Evolutionary conservation across 306 rosid species (phyloP).

Genomic region (Glycyrrhiza uralensis): DNA sequence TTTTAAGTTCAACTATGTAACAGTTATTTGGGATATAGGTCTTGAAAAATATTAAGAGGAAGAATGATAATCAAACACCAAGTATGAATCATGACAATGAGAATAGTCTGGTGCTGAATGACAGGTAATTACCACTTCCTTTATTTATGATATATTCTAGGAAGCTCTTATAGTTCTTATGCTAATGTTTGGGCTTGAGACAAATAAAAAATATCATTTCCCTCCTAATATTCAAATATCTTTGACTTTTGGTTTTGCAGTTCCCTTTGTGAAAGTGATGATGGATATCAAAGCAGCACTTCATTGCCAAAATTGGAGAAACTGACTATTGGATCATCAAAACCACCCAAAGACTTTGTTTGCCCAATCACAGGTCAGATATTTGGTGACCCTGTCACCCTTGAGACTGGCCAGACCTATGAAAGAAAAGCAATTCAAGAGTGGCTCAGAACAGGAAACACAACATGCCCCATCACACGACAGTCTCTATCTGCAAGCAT

Average conservation of each 20-base stretch:
- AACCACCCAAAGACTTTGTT: slow-evolving; percentile 88
- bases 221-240: slow-evolving; percentile 7
- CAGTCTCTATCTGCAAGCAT: slow-evolving; percentile 63
- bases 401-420: slow-evolving; percentile 94
- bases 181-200: slow-evolving; percentile 4
- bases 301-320: slow-evolving; percentile 53
- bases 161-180: neutral
- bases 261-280: slow-evolving; percentile 53
- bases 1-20: slow-evolving; percentile 28
- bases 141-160: neutral
- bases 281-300: slow-evolving; percentile 52
- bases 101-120: slow-evolving; percentile 38
- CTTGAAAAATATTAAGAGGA: slow-evolving; percentile 35
- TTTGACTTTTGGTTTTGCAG: slow-evolving; percentile 45
- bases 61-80: slow-evolving; percentile 25
- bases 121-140: slow-evolving; percentile 47
- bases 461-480: slow-evolving; percentile 81
- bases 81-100: slow-evolving; percentile 42
- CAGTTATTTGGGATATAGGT: slow-evolving; percentile 41
- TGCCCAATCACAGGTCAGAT: slow-evolving; percentile 89
- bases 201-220: neutral
- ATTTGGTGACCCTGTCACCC: slow-evolving; percentile 87
- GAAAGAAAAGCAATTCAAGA: slow-evolving; percentile 93
- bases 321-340: slow-evolving; percentile 35
- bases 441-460: slow-evolving; percentile 90